A percentile compares a stretch with the other conserved stretches of the same genome.
Evolutionary conservation across 2,329 filamentous ascomycete genomes (phyloP).

Genomic region (Aspergillus neotritici): DNA sequence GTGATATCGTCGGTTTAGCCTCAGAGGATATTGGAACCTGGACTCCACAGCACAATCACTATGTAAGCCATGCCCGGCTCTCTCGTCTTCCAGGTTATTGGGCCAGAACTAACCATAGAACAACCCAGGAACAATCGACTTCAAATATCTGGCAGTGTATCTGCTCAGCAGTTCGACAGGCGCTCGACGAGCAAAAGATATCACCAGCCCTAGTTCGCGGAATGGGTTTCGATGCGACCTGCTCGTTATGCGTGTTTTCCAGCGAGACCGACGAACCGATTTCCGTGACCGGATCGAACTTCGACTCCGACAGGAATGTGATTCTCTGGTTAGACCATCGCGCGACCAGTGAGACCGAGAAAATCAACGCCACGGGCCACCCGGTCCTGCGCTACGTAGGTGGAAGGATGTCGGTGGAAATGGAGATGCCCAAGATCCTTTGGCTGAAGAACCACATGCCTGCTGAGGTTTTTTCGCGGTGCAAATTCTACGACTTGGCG

Average conservation of each 20-base stretch:
- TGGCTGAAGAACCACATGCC: conserved; percentile 95
- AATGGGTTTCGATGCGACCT: too few relatives aligned
- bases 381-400: conserved; percentile 88
- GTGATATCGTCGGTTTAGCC: conserved; percentile 68
- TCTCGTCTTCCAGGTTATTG: too few relatives aligned
- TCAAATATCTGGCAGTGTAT: conserved; percentile 92
- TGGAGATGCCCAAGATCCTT: conserved; percentile 94
- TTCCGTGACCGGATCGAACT: conserved; percentile 74
- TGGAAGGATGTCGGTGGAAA: conserved; percentile 94
- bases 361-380: conserved; percentile 84
- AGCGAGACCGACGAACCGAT: conserved; percentile 60
- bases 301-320: conserved; percentile 81
- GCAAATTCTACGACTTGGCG: conserved; percentile 73
- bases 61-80: conserved; percentile 38
- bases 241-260: too few relatives aligned
- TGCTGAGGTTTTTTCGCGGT: too few relatives aligned
- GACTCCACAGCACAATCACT: conserved; percentile 66
- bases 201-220: too few relatives aligned
- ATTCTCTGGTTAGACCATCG: conserved; percentile 93
- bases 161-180: conserved; percentile 66
- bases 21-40: conserved; percentile 68
- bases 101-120: too few relatives aligned
- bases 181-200: too few relatives aligned
- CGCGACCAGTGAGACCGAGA: conserved; percentile 76
- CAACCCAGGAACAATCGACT: conserved; percentile 68